Evolutionary conservation across 2,329 filamentous ascomycete species (phyloP).

Genomic region (Fusarium phyllophilum): DNA sequence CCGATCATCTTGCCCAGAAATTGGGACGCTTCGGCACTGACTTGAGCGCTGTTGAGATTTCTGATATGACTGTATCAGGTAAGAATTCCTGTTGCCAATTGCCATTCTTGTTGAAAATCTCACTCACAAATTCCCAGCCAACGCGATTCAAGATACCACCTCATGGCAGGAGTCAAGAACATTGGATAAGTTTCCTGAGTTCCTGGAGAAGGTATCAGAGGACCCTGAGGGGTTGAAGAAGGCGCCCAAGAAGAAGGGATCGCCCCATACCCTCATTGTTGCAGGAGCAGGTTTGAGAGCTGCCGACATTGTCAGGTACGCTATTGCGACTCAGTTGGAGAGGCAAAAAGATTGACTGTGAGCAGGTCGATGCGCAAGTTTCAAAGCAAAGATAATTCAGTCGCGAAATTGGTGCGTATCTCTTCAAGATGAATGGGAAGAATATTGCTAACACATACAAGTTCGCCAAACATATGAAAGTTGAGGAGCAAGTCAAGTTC

Average conservation of each 20-base stretch:
- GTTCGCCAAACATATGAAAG: conserved; percentile 98
- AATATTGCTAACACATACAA: conserved; percentile 37
- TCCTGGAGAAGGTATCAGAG: conserved; percentile 74
- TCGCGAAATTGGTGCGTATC: conserved; percentile 78
- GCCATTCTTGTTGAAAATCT: not conserved
- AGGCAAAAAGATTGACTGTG: conserved; percentile 24
- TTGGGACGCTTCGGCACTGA: conserved; percentile 82
- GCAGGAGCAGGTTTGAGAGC: conserved; percentile 85
- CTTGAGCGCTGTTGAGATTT: conserved; percentile 83
- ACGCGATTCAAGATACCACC: conserved; percentile 81
- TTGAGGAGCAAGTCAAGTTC: conserved; percentile 84
- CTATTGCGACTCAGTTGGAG: not conserved
- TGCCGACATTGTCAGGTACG: conserved; percentile 80
- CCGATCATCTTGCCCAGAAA: conserved; percentile 85
- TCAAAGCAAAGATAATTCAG: conserved; percentile 78
- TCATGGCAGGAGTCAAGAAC: conserved; percentile 74
- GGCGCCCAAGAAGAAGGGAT: conserved; percentile 74
- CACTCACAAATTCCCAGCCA: conserved; percentile 60
- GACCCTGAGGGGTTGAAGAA: conserved; percentile 69
- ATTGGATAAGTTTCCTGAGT: conserved; percentile 79
- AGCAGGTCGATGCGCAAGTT: conserved; percentile 77
- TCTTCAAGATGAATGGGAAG: not conserved
- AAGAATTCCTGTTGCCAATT: conserved; percentile 40
- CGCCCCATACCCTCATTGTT: conserved; percentile 90
- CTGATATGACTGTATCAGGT: conserved; percentile 85